A percentile compares a stretch with the other conserved stretches of the same genome.
These are phyloP conservation scores for Paratrypanosoma confusum DNA, from an alignment of 208 protist genomes.

Conservation along the genomic window DNA sequence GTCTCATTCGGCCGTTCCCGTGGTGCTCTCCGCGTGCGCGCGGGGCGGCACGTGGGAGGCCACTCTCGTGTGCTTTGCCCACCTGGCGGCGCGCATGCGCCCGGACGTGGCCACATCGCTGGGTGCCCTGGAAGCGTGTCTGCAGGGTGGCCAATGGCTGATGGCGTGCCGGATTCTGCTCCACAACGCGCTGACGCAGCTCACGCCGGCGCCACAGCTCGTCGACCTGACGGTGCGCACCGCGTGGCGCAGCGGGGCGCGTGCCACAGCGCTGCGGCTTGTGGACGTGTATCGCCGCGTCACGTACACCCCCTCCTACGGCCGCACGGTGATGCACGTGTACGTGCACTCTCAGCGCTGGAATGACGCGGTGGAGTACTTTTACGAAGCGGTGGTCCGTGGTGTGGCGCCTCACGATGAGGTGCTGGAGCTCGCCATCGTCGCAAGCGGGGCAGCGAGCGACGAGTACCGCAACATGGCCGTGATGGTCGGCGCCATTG, in stretches of 20 bases:
- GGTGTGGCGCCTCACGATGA: constrained; percentile 47
- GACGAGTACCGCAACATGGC: constrained; percentile 51
- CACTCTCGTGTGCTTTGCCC: constrained; percentile 44
- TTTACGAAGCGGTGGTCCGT: constrained; percentile 45
- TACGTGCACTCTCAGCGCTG: constrained; percentile 37
- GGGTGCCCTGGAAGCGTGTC: constrained; percentile 53
- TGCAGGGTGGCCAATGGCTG: constrained; percentile 41
- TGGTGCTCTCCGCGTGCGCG: constrained; percentile 5
- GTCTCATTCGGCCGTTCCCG: constrained; percentile 27
- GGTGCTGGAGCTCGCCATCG: constrained; percentile 47
- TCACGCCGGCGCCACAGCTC: constrained; percentile 24
- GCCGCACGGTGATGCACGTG: constrained; percentile 38
- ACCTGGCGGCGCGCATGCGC: constrained; percentile 35
- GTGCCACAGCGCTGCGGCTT: constrained; percentile 33
- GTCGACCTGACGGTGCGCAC: constrained; percentile 34
- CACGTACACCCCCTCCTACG: constrained; percentile 38
- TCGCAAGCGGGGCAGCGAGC: constrained; percentile 45
- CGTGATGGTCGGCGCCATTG: constrained; percentile 44
- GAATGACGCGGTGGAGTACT: constrained; percentile 61
- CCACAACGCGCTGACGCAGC: constrained; percentile 45
- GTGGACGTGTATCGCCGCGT: constrained; percentile 30
- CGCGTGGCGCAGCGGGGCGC: constrained; percentile 33
- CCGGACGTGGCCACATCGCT: constrained; percentile 34
- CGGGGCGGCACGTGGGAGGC: constrained; percentile 45
- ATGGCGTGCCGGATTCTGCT: constrained; percentile 49